Evolutionary conservation across 176 grass and related monocot genomes (phyloP).

Genomic region (Chloris gayana): DNA sequence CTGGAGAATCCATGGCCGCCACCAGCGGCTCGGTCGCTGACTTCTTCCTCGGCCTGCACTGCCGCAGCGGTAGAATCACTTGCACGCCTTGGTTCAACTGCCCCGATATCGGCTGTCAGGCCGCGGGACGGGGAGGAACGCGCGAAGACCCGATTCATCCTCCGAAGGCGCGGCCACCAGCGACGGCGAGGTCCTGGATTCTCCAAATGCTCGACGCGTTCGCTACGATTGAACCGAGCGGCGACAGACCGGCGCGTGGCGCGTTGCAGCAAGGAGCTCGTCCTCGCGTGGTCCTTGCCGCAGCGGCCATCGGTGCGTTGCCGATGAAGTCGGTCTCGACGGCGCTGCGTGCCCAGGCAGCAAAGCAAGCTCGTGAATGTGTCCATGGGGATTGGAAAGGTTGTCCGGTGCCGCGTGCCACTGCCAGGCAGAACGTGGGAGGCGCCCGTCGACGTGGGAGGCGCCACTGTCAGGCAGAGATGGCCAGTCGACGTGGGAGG

Average conservation of each 20-base stretch:
- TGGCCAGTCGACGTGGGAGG: background rate
- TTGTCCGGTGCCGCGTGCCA: background rate
- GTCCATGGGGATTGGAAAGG: background rate
- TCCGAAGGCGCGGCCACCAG: background rate
- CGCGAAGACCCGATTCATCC: slow-evolving; percentile 21
- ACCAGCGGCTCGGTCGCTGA: background rate
- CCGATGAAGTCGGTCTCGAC: background rate
- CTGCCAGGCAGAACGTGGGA: background rate
- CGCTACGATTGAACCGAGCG: background rate
- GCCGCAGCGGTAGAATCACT: background rate
- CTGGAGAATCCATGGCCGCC: background rate
- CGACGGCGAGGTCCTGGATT: background rate
- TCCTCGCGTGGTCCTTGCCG: background rate
- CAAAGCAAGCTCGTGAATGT: background rate
- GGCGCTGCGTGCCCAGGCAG: slow-evolving; percentile 3
- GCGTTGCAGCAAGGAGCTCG: background rate
- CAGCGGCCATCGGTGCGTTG: background rate
- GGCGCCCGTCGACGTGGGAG: background rate
- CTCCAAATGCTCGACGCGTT: background rate
- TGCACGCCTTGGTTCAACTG: background rate
- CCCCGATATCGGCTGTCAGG: background rate
- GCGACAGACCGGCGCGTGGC: background rate
- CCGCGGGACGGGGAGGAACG: slow-evolving; percentile 6
- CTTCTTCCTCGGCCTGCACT: background rate
- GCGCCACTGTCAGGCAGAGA: background rate